Evolutionary conservation across 441 rosid genomes (phyloP), one percentile per base, ranked within the genome.

Genomic region (Adansonia gregorii): DNA sequence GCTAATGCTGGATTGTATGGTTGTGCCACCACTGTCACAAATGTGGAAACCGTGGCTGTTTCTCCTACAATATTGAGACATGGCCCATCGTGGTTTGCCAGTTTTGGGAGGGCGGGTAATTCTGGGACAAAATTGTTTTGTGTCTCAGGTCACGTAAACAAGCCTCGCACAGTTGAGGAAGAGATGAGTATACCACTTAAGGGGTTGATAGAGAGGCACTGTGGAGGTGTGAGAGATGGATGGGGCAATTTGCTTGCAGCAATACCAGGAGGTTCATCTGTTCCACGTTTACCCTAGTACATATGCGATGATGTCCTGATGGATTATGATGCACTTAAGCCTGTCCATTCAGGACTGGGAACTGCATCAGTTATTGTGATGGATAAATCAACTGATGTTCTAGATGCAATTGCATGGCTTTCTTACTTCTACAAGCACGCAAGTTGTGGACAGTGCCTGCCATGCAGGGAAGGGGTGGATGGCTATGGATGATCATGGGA

Each of bases 401-500:
- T 94, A 8, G 99, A 97, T 87, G 99, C 99, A 67, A 94, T 97
- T 59, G 98, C 99, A 0, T 90, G 99, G 90, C 90, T 97, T 72
- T 97, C 99, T n/a, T 97, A 93, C 87, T 97, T 97, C 83, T 97
- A 97, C 92, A 94, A 93, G 89, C 99, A 97, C 9, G 98, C 94
- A 86, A 94, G 98, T 78, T 97, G 98, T 83, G 98, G 99, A 51
- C 99, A 97, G 85, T 97, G 99, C 85, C 94, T 98, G 0, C 98
- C 98, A 10, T 97, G 99, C 93, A 86, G 98, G 82, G 98, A 97
- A 80, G 99, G 99, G 31, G 94, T 7, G 92, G 94, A 71, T 97
- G 99, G 99, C 95, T 94, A 64, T 97, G 98, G 99, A 97, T 89
- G 98, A 89, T 97, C 76, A 94, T 97, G 99, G 99, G 93, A 85